Evolutionary conservation across 2,329 filamentous ascomycete species (phyloP).

Genomic region (Fusarium humuli): DNA sequence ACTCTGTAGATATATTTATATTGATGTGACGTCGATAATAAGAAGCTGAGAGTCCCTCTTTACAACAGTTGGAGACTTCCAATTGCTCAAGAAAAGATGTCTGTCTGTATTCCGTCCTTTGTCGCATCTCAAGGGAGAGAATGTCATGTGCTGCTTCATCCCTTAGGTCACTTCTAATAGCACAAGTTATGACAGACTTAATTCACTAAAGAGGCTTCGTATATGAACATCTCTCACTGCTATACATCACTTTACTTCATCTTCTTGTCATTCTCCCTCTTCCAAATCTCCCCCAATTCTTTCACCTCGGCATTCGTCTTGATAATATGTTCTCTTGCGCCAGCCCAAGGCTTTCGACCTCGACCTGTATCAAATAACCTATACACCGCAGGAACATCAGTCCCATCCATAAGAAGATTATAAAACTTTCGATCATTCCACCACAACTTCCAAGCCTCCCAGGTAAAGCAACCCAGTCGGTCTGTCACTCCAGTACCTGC

Average conservation of each 20-base stretch:
- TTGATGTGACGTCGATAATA: not conserved
- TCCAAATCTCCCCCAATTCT: conserved; percentile 38
- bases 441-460: conserved; percentile 58
- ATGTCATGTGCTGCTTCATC: not conserved
- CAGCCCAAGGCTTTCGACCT: conserved; percentile 55
- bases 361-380: conserved; percentile 56
- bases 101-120: not conserved
- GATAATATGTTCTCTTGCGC: conserved; percentile 50
- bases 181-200: not conserved
- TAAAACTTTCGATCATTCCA: conserved; percentile 56
- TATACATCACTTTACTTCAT: conserved; percentile 10
- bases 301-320: conserved; percentile 43
- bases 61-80: not conserved
- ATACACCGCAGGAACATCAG: conserved; percentile 54
- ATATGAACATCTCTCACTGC: not conserved
- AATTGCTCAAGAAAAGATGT: not conserved
- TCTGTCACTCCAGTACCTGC: conserved; percentile 58
- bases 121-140: not conserved
- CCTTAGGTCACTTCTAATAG: not conserved
- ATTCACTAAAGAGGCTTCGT: not conserved
- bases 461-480: conserved; percentile 53
- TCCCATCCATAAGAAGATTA: conserved; percentile 54
- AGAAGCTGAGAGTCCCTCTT: not conserved
- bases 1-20: not conserved
- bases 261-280: conserved; percentile 42